Conservation (phyloP, 257 asterid genomes). For the Forsythia suspensa region DNA sequence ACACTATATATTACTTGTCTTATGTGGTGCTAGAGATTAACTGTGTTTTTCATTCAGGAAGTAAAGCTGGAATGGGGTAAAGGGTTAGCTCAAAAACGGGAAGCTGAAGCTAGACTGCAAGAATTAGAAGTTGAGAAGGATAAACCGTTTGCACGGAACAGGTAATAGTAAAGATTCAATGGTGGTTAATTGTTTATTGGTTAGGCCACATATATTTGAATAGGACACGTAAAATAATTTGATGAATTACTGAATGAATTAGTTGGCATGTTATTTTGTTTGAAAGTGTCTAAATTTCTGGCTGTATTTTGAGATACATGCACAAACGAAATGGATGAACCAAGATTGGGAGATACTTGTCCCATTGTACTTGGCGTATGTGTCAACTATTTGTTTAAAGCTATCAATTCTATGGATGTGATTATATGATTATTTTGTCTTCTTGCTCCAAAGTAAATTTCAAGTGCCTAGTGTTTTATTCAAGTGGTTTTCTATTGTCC, state of each 20-base stretch:
- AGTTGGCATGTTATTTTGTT: not conserved
- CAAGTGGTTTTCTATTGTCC: not conserved
- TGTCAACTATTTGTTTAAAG: no score
- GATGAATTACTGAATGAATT: not conserved
- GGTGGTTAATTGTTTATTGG: not conserved
- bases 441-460: not conserved
- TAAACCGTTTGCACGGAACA: constrained; percentile 92
- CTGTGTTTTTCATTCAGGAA: constrained; percentile 53
- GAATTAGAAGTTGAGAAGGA: constrained; percentile 84
- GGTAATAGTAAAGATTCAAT: constrained; percentile 35
- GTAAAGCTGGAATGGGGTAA: constrained; percentile 92
- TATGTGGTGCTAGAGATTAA: constrained; percentile 3
- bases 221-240: not conserved
- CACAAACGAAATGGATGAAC: not conserved
- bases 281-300: not conserved
- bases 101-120: constrained; percentile 71
- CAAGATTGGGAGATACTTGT: not conserved
- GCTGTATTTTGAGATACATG: constrained; percentile 3
- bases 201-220: not conserved
- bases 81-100: constrained; percentile 90
- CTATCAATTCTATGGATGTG: not conserved
- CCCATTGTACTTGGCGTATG: not conserved
- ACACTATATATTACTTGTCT: not conserved
- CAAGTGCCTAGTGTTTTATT: not conserved
- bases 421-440: not conserved